Evolutionary conservation across 2,329 filamentous ascomycete species (phyloP), one percentile per base, ranked within the genome.

Genomic region (Hypoxylon sp.): DNA sequence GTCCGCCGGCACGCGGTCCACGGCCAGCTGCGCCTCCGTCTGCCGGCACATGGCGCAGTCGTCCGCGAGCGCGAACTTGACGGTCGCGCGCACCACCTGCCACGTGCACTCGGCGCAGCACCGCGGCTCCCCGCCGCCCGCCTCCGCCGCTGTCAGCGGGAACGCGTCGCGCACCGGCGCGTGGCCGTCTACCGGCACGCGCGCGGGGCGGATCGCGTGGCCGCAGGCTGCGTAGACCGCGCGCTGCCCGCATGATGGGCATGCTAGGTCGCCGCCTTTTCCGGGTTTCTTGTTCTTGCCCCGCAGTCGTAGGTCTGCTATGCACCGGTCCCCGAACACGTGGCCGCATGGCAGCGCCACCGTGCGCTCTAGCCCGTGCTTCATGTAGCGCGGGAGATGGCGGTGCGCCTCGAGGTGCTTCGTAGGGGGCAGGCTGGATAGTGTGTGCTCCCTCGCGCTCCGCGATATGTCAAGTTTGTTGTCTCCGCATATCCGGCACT

Each of bases 101-200:
- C 64, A 69, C n/a, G 64, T 46, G 37, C 68, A 70, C n/a, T 69
- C 63, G 26, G 61, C 62, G 45, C 67, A 69, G 27, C 62, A 47
- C 1, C 23, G 38, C 10, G 68, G 67, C 4, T 24, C 46, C 8
- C n/a, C 47, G 1, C 55, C 62, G 8, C 64, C 67, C n/a, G n/a
- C n/a, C 37, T 69, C 67, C 9, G 64, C 52, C 1, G 68, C 65
- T 26, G 67, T 69, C 26, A 69, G 49, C 5, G 66, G 64, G 35
- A 69, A 66, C 2, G 18, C 35, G 31, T 69, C 66, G n/a, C 65
- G 58, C 8, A 68, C 26, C 10, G 60, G 48, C 3, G 55, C 53
- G 27, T 55, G 8, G 42, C 50, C 58, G 10, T 48, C 47, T 2
- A 64, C 42, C 0, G 62, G 58, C 13, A 69, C 43, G 10, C 63